These are phyloP conservation scores for Saccharum spontaneum DNA, from an alignment of 176 grass and related monocot species.

Conservation along the genomic window DNA sequence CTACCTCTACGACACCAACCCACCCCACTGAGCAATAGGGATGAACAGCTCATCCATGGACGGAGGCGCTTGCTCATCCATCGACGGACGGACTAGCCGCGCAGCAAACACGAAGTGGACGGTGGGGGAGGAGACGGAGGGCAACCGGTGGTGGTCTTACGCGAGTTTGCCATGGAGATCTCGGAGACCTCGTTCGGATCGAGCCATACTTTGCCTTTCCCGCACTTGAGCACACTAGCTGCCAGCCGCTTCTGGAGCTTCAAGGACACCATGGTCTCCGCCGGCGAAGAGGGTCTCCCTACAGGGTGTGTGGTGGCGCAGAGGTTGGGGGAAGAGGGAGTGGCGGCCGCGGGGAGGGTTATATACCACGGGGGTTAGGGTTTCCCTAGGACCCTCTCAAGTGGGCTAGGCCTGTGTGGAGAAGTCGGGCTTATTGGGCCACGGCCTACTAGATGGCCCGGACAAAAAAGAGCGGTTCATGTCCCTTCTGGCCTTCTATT, in stretches of 20 bases:
- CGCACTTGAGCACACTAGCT: constrained; percentile 42
- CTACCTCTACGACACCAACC: not conserved
- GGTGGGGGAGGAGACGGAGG: no score
- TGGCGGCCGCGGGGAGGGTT: not conserved
- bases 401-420: not conserved
- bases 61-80: not conserved
- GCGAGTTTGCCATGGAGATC: constrained; percentile 12
- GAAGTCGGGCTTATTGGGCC: not conserved
- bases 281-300: not conserved
- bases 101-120: no score
- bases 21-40: no score
- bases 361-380: not conserved
- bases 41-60: not conserved
- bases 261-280: constrained; percentile 41
- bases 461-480: not conserved
- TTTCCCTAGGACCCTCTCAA: not conserved
- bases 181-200: not conserved
- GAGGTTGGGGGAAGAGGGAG: not conserved
- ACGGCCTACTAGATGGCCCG: not conserved
- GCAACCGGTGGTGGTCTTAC: not conserved
- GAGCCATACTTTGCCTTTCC: constrained; percentile 22
- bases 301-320: not conserved
- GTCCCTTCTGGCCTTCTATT: not conserved
- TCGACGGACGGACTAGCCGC: no score
- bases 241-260: constrained; percentile 58